These are phyloP conservation scores for Suaeda aralocaspica DNA, from an alignment of 148 eudicot species.

Conservation along the genomic window DNA sequence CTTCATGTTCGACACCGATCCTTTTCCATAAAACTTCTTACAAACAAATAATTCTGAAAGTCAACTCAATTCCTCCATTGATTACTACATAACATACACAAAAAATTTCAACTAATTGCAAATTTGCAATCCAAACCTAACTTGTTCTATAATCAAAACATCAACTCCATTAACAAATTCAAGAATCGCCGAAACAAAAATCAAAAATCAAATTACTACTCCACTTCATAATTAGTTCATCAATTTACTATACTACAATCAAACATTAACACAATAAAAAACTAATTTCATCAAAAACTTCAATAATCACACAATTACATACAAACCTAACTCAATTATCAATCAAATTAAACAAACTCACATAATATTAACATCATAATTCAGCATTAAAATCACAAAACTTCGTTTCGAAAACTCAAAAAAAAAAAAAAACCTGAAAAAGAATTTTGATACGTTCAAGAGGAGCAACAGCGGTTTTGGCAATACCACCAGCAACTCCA, in stretches of 20 bases:
- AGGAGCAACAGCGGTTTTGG: constrained; percentile 85
- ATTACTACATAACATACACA: neutral
- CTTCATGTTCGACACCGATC: neutral
- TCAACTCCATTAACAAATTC: neutral
- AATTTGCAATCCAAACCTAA: neutral
- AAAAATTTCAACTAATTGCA: neutral
- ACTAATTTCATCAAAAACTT: neutral
- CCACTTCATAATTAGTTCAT: too few species aligned
- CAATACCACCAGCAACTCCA: constrained; percentile 88
- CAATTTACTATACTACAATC: too few species aligned
- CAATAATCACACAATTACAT: neutral
- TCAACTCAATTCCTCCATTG: neutral
- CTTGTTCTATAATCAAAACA: neutral
- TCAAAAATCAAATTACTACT: too few species aligned
- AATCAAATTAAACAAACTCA: neutral
- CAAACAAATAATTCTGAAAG: neutral
- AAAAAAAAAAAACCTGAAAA: constrained; percentile 53
- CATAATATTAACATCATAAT: too few species aligned
- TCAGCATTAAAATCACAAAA: too few species aligned
- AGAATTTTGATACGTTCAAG: constrained; percentile 92
- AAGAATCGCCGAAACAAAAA: neutral
- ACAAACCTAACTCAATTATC: neutral
- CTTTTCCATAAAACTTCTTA: neutral
- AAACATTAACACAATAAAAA: too few species aligned
- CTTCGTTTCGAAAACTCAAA: neutral